phyloP scores from a whole-genome alignment of 2,329 filamentous ascomycete genomes.

The Parastagonospora avenae region DNA sequence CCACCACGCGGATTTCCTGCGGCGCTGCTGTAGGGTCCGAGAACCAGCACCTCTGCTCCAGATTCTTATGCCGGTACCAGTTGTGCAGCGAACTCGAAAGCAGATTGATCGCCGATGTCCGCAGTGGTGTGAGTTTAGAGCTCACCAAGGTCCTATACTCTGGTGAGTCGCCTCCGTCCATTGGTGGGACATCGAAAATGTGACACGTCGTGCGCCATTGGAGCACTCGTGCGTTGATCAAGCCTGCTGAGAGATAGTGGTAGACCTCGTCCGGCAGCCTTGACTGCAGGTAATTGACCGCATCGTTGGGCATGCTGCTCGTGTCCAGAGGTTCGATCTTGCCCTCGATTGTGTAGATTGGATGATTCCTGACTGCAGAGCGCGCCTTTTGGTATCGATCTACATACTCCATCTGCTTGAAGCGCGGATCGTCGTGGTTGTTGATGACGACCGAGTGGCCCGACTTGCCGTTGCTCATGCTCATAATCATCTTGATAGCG shows the following conservation, averaged over 20 bases:
- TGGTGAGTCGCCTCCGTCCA: slow-evolving; percentile 79
- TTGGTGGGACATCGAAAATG: slow-evolving; percentile 77
- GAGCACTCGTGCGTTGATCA: slow-evolving; percentile 78
- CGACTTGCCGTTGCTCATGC: slow-evolving; percentile 60
- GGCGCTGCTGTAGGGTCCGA: slow-evolving; percentile 32
- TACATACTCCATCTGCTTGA: slow-evolving; percentile 74
- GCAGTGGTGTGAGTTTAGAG: slow-evolving; percentile 72
- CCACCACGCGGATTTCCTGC: slow-evolving; percentile 62
- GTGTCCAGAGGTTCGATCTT: slow-evolving; percentile 75
- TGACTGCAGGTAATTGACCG: slow-evolving; percentile 88
- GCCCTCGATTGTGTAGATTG: slow-evolving; percentile 78
- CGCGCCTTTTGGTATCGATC: slow-evolving; percentile 86
- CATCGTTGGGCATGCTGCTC: slow-evolving; percentile 77
- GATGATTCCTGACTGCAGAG: slow-evolving; percentile 85
- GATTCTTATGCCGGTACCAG: slow-evolving; percentile 79
- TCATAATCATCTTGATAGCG: slow-evolving; percentile 76
- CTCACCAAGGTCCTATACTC: slow-evolving; percentile 83
- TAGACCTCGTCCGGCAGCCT: slow-evolving; percentile 88
- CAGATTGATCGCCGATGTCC: slow-evolving; percentile 77
- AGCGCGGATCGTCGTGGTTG: slow-evolving; percentile 78
- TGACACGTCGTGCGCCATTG: slow-evolving; percentile 83
- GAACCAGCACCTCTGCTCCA: slow-evolving; percentile 84
- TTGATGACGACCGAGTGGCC: slow-evolving; percentile 76
- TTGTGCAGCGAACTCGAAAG: slow-evolving; percentile 80
- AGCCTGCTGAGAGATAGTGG: slow-evolving; percentile 82